Percentiles rank a stretch among this genome's conserved stretches.
Evolutionary conservation across 345 rosid species (phyloP).

Genomic region (Arabis hirsuta): DNA sequence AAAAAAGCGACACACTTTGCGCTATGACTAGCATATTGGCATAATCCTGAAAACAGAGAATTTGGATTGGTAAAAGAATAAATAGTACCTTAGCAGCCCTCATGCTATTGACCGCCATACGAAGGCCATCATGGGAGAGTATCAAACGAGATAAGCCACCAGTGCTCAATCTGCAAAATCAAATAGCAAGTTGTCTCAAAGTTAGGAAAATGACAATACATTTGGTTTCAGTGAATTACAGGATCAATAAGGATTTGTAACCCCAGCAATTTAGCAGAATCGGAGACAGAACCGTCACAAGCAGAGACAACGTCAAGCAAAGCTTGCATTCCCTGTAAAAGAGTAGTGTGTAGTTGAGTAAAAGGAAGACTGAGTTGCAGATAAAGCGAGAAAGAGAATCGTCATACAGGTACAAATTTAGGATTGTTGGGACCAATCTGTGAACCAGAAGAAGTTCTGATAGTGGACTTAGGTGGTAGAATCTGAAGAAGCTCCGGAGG

Average conservation of each 20-base stretch:
- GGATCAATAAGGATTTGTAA: constrained; percentile 30
- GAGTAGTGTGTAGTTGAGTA: not conserved
- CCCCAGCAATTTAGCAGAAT: constrained; percentile 80
- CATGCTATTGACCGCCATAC: constrained; percentile 77
- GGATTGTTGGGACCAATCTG: constrained; percentile 95
- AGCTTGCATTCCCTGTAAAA: constrained; percentile 86
- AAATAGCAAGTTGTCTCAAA: not conserved
- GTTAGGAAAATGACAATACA: constrained; percentile 6
- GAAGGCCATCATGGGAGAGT: constrained; percentile 82
- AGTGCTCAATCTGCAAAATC: constrained; percentile 72
- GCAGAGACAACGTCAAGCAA: constrained; percentile 75
- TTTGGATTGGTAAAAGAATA: not conserved
- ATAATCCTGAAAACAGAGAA: constrained; percentile 15
- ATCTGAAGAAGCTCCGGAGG: constrained; percentile 87
- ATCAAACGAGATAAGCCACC: constrained; percentile 92
- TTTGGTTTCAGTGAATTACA: not conserved
- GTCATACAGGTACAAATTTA: constrained; percentile 69
- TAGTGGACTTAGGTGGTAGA: constrained; percentile 75
- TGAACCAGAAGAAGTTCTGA: constrained; percentile 71
- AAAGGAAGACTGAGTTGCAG: not conserved
- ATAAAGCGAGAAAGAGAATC: not conserved
- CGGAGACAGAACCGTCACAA: constrained; percentile 80
- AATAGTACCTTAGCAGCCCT: constrained; percentile 71
- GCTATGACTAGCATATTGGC: not conserved
- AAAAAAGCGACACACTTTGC: not conserved